Evolutionary conservation across 2,329 filamentous ascomycete genomes (phyloP), one percentile per base, ranked within the genome.

Genomic region (Mycosphaerella arachidis): DNA sequence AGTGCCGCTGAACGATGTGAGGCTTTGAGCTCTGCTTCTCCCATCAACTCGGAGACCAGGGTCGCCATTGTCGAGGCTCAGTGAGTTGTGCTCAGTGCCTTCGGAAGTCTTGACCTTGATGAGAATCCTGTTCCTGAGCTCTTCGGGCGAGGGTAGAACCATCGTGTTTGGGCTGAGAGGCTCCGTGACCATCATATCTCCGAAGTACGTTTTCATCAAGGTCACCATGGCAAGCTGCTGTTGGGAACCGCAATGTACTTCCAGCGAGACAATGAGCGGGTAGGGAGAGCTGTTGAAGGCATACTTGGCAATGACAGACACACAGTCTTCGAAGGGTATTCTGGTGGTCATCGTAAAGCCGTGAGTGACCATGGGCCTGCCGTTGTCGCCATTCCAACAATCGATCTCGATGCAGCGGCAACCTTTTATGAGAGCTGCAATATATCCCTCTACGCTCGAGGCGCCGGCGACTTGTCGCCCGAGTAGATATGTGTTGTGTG

Each of bases 401-500:
- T 99, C 94, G 55, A 99, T 91, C 76, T 99, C 94, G 50, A 99
- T 88, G 74, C 94, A 97, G 53, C 94, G 89, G 73, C 94, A 99
- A 8, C 92, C 92, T 61, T 90, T 88, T 64, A 90, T 87, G 6
- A 99, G 82, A 3, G 92, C 91, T 8, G 87, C 86, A 68, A 97
- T 95, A 76, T 99, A 99, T 48, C 92, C 92, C 74, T 99, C 94
- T 1, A 95, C 90, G 71, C 92, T 97, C 1, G 94, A 97, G 48
- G 90, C 85, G 30, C 93, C 93, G 10, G 87, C 89, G 1, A 97
- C 87, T 74, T 99, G 94, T 56, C 92, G 87, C 13, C 94, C 94
- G 4, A 95, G 81, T 0, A 99, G 86, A 71, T 99, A 99, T 0
- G 94, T 99, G 76, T 99, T 99, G 81, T 99, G 94, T 1, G 94